A percentile compares a stretch with the other conserved stretches of the same genome.
Evolutionary conservation across 192 early-diverging fungal species (phyloP).

Genomic region (Diversispora eburnea): DNA sequence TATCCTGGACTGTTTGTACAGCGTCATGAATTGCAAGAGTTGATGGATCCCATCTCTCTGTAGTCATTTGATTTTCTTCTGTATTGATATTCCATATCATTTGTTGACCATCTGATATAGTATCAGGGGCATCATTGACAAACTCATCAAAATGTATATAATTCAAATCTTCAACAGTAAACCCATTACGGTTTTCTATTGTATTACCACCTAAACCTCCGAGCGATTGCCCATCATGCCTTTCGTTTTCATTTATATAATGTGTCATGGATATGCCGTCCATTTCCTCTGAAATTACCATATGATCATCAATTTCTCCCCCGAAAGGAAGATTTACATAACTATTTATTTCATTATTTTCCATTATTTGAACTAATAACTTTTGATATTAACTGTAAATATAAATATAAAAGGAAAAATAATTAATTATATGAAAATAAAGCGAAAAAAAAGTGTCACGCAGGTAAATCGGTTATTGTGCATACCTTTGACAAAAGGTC

Average conservation of each 20-base stretch:
- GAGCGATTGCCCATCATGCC: constrained; percentile 2
- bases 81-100: constrained; percentile 1
- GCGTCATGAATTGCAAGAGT: background rate
- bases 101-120: background rate
- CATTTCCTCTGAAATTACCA: background rate
- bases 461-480: background rate
- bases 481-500: background rate
- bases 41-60: background rate
- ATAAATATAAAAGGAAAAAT: background rate
- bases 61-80: background rate
- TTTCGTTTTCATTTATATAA: constrained; percentile 8
- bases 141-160: background rate
- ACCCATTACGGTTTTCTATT: background rate
- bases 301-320: constrained; percentile 7
- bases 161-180: background rate
- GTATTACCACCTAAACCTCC: background rate
- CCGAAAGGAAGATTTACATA: constrained; percentile 12
- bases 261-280: background rate
- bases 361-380: background rate
- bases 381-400: background rate
- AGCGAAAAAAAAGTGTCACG: background rate
- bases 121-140: background rate
- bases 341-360: background rate
- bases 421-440: background rate
- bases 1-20: constrained; percentile 4